Evolutionary conservation across 2,329 filamentous ascomycete genomes (phyloP).

Genomic region (Hypoxylon sp.): DNA sequence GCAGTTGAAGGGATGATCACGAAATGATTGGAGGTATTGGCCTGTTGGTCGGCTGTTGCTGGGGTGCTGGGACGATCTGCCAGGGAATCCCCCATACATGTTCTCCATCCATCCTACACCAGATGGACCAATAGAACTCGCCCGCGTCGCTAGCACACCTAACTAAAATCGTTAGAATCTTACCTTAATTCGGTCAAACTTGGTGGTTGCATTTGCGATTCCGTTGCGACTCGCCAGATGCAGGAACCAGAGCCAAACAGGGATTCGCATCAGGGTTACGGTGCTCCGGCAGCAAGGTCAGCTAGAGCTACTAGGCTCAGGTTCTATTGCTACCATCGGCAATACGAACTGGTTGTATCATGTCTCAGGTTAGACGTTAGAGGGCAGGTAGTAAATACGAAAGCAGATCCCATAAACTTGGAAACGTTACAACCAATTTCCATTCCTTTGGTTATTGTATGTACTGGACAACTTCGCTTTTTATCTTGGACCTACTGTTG

Average conservation of each 20-base stretch:
- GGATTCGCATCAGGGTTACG: background rate
- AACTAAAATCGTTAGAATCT: slow-evolving; percentile 10
- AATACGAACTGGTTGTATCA: background rate
- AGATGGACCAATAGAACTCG: background rate
- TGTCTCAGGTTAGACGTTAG: too few relatives aligned
- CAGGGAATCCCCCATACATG: too few relatives aligned
- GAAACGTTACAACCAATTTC: slow-evolving; percentile 16
- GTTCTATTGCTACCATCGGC: too few relatives aligned
- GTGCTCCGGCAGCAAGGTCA: background rate
- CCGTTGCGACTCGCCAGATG: background rate
- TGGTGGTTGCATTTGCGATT: slow-evolving; percentile 16
- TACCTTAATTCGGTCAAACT: background rate
- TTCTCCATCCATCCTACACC: too few relatives aligned
- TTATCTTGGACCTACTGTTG: too few relatives aligned
- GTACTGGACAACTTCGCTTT: background rate
- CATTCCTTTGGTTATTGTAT: background rate
- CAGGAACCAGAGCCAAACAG: slow-evolving; percentile 21
- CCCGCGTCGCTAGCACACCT: background rate
- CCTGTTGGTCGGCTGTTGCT: slow-evolving; percentile 12
- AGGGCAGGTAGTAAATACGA: slow-evolving; percentile 25
- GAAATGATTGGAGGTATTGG: too few relatives aligned
- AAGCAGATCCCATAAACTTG: slow-evolving; percentile 11
- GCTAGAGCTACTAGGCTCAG: too few relatives aligned
- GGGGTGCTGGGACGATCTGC: background rate
- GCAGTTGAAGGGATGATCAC: too few relatives aligned